Conservation (phyloP, 179 eudicot genomes). For the Amaranthus tricolor region DNA sequence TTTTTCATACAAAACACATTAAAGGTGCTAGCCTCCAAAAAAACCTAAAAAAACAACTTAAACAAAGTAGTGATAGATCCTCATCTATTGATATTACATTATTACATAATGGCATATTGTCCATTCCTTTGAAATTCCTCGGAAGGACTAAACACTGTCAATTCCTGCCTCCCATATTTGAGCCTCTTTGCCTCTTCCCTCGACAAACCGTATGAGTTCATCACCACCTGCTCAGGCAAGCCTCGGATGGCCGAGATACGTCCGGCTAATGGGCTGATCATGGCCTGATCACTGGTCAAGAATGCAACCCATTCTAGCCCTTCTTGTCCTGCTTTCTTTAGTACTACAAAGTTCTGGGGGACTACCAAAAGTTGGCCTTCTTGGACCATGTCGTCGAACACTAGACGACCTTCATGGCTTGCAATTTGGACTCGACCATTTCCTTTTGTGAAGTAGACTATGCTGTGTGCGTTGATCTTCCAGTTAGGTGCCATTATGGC, state of each 20-base stretch:
- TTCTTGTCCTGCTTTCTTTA: conserved; percentile 45
- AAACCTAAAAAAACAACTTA: conserved; percentile 2
- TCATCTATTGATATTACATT: conserved; percentile 1
- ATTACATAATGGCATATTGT: conserved; percentile 25
- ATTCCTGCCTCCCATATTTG: conserved; percentile 49
- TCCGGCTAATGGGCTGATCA: conserved; percentile 43
- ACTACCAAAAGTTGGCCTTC: conserved; percentile 61
- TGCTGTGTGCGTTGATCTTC: conserved; percentile 59
- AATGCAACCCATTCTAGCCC: conserved; percentile 65
- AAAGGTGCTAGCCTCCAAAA: conserved; percentile 13
- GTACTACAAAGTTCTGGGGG: conserved; percentile 59
- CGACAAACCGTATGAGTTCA: conserved; percentile 45
- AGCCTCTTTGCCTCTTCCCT: conserved; percentile 46
- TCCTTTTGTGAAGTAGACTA: conserved; percentile 47
- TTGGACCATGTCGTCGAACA: conserved; percentile 44
- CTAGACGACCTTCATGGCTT: conserved; percentile 34
- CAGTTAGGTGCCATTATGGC: conserved; percentile 61
- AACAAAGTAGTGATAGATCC: neutral
- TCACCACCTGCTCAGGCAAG: conserved; percentile 52
- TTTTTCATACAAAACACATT: conserved; percentile 4
- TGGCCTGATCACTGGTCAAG: conserved; percentile 53
- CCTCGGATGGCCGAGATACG: conserved; percentile 46
- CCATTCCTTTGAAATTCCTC: conserved; percentile 19
- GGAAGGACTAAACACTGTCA: conserved; percentile 41
- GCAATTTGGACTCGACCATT: conserved; percentile 51